These are phyloP conservation scores for Dioscorea cayenensis DNA, from an alignment of 116 monocot genomes.

Conservation along the genomic window DNA sequence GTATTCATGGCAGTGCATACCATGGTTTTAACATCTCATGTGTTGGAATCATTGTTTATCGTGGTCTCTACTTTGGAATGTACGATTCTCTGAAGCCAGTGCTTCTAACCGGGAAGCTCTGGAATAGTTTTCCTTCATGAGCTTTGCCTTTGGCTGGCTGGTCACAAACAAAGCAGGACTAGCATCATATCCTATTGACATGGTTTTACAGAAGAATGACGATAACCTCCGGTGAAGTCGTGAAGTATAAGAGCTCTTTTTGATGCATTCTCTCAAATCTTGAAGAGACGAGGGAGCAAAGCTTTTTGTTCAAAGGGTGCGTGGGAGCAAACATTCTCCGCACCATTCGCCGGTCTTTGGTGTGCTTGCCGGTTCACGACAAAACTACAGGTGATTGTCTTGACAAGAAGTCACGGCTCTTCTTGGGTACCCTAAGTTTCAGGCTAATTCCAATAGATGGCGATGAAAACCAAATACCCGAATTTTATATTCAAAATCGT, in stretches of 20 bases:
- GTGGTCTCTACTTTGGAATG: slow-evolving; percentile 70
- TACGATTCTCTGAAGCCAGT: slow-evolving; percentile 76
- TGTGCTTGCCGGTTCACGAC: slow-evolving; percentile 38
- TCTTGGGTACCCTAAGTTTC: slow-evolving; percentile 27
- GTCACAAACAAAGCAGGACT: slow-evolving; percentile 67
- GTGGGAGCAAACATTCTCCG: slow-evolving; percentile 39
- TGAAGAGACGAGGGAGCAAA: slow-evolving; percentile 38
- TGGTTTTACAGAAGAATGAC: slow-evolving; percentile 37
- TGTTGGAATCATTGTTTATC: slow-evolving; percentile 65
- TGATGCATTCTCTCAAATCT: slow-evolving; percentile 38
- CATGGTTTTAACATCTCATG: slow-evolving; percentile 72
- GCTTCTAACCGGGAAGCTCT: slow-evolving; percentile 34
- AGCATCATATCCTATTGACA: slow-evolving; percentile 72
- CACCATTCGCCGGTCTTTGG: slow-evolving; percentile 32
- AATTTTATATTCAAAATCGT: no score
- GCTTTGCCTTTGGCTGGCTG: slow-evolving; percentile 71
- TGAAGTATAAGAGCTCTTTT: slow-evolving; percentile 43
- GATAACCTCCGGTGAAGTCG: slow-evolving; percentile 40
- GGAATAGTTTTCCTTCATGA: slow-evolving; percentile 70
- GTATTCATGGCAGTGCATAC: slow-evolving; percentile 59
- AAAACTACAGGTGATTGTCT: slow-evolving; percentile 37
- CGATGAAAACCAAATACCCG: slow-evolving; percentile 27
- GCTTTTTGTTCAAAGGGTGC: slow-evolving; percentile 43
- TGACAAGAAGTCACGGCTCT: slow-evolving; percentile 44
- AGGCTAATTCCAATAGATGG: neutral